Evolutionary conservation across 306 rosid species (phyloP).

Genomic region (Leucaena leucocephala): DNA sequence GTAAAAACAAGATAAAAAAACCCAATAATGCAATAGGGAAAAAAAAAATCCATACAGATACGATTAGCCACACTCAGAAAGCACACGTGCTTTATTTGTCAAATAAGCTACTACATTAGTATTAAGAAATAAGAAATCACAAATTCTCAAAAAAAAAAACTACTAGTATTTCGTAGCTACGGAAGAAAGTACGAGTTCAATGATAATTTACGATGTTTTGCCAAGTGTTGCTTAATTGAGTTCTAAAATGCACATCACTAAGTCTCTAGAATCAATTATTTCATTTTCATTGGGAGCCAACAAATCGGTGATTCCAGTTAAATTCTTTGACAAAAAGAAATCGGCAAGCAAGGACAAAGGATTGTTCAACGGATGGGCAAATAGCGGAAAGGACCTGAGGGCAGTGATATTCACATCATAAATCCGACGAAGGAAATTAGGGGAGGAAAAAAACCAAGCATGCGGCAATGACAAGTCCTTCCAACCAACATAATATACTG

Average conservation of each 20-base stretch:
- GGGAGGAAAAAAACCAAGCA: neutral
- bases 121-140: neutral
- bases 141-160: neutral
- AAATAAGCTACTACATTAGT: neutral
- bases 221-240: neutral
- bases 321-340: neutral
- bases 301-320: neutral
- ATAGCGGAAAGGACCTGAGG: neutral
- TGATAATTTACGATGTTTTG: neutral
- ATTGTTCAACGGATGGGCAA: neutral
- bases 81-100: too few species aligned
- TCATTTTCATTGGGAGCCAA: neutral
- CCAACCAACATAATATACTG: constrained; percentile 16
- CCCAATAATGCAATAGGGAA: too few species aligned
- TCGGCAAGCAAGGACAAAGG: neutral
- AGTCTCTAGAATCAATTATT: neutral
- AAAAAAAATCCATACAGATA: too few species aligned
- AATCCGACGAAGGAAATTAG: neutral
- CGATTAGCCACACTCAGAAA: neutral
- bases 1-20: too few species aligned
- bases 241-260: neutral
- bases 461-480: neutral
- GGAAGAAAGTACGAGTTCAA: neutral
- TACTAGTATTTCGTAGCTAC: neutral
- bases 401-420: neutral